Evolutionary conservation across 148 eudicot species (phyloP), one percentile per base, ranked within the genome.

Genomic region (Rhododendron griersonianum): DNA sequence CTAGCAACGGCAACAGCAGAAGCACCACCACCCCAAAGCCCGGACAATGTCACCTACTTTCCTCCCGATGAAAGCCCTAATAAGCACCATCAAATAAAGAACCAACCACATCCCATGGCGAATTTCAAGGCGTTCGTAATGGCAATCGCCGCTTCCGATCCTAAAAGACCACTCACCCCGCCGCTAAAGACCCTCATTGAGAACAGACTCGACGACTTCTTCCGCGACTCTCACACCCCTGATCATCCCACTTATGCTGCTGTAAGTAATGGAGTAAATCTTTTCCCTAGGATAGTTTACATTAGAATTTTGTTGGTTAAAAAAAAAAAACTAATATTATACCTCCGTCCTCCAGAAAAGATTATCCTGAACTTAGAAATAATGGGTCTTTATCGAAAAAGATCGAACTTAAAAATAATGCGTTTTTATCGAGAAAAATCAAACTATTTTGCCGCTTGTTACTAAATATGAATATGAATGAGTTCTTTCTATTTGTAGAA

Each of bases 181-280:
- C 11, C 11, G 41, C 63, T 35, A 2, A 83, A 65, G 41, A 45
- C 21, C 73, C 78, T 88, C 78, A 50, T 93, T 41, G 63, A 91
- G 44, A 77, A 83, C 2, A 67, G 80, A 15, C 86, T 90, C 81
- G 11, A 14, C 18, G 14, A 84, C 3, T 87, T 86, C 51, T 86
- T 89, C 75, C 85, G 89, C 0, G 84, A 81, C 37, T 25, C 63
- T 82, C 86, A 33, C 59, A 90, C 90, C 51, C 92, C 94, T 69
- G 81, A 86, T 84, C 93, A 91, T 78, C 91, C 91, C 71, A 41
- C 94, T 78, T 93, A 93, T 57, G 78, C 91, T 39, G 55, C 85
- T 65, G 94, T 92, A 91, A 81, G 84, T 84, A 33, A 33, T 33
- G n/a, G n/a, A n/a, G n/a, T n/a, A 14, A 53, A 53, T 14, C 19